Conservation (phyloP, 148 eudicot genomes). For the Diospyros lotus region DNA sequence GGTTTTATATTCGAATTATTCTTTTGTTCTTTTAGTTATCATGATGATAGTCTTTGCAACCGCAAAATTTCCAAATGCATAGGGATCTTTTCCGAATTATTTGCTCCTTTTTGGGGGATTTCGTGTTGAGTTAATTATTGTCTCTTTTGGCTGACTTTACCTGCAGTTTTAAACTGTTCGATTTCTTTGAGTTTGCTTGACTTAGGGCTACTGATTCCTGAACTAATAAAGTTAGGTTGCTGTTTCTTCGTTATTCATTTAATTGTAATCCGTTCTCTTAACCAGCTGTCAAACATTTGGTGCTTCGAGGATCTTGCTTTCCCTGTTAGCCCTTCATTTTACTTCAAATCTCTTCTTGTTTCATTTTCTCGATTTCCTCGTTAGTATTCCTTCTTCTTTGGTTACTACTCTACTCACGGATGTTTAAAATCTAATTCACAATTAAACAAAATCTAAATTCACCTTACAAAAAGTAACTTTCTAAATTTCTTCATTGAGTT, state of each 20-base stretch:
- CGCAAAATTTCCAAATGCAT: background rate
- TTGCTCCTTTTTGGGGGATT: background rate
- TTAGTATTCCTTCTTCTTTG: too few species aligned
- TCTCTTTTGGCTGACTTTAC: background rate
- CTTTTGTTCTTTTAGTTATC: background rate
- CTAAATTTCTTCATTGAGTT: too few species aligned
- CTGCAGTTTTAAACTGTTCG: background rate
- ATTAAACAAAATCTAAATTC: too few species aligned
- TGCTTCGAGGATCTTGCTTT: background rate
- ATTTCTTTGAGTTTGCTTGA: constrained; percentile 1
- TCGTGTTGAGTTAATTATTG: background rate
- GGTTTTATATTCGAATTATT: background rate
- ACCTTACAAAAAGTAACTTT: too few species aligned
- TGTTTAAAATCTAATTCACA: too few species aligned
- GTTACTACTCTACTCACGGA: too few species aligned
- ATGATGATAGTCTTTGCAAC: background rate
- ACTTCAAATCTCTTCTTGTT: background rate
- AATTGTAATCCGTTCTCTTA: background rate
- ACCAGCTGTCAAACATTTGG: background rate
- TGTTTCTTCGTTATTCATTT: too few species aligned
- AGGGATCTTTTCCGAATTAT: too few species aligned
- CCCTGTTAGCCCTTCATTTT: background rate
- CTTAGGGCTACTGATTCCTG: background rate
- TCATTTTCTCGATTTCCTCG: background rate
- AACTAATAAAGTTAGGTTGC: background rate